A percentile compares a stretch with the other conserved stretches of the same genome.
Conservation (phyloP, 306 rosid species). For the Begonia masoniana region DNA sequence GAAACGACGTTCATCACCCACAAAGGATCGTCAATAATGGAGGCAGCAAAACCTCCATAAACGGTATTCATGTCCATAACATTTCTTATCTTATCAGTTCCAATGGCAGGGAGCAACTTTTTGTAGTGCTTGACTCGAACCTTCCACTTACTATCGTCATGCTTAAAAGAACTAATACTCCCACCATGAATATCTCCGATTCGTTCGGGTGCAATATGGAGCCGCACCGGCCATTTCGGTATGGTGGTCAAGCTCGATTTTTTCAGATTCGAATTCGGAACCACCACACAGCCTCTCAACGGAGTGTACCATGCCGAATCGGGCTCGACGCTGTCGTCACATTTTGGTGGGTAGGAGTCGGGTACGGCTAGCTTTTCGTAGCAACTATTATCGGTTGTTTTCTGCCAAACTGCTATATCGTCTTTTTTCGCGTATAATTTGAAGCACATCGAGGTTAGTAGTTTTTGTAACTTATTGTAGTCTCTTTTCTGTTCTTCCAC, state of each 20-base stretch:
- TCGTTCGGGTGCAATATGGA: constrained; percentile 61
- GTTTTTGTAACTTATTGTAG: constrained; percentile 59
- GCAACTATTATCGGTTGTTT: constrained; percentile 49
- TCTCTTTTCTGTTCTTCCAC: constrained; percentile 76
- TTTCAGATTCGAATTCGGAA: constrained; percentile 54
- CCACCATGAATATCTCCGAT: constrained; percentile 41
- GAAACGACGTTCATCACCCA: constrained; percentile 99
- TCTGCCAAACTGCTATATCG: constrained; percentile 94
- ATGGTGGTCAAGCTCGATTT: constrained; percentile 38
- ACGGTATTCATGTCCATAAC: constrained; percentile 94
- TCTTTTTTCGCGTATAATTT: constrained; percentile 78
- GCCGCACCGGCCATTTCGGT: constrained; percentile 74
- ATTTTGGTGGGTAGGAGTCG: constrained; percentile 69
- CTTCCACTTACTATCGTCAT: constrained; percentile 77
- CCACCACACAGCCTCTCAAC: constrained; percentile 64
- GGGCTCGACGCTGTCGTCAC: constrained; percentile 84
- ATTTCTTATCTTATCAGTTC: constrained; percentile 67
- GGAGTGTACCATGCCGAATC: constrained; percentile 98
- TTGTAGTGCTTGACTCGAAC: constrained; percentile 69
- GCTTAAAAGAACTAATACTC: constrained; percentile 45
- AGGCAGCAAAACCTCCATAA: constrained; percentile 85
- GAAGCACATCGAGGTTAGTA: constrained; percentile 79
- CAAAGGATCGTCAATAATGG: constrained; percentile 61
- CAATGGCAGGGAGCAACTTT: constrained; percentile 75
- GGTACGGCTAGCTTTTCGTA: constrained; percentile 41